phyloP scores from a whole-genome alignment of 176 grass and related monocot species.

The Echinochloa phyllopogon region DNA sequence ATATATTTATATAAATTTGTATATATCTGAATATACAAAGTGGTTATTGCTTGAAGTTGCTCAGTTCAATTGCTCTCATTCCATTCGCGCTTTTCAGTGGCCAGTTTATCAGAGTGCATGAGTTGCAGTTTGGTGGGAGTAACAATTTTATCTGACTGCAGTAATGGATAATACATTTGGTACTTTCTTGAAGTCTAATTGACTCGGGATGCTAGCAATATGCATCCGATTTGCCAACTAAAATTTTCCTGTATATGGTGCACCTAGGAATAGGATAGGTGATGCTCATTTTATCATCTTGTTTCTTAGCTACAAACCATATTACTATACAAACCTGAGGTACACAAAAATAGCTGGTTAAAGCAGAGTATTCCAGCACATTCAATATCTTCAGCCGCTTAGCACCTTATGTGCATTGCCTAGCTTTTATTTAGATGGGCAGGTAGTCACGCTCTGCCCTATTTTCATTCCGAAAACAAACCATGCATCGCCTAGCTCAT shows the following conservation, averaged over 20 bases:
- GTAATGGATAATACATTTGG: neutral
- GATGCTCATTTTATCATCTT: neutral
- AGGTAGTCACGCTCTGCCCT: too few relatives aligned
- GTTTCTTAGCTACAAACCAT: neutral
- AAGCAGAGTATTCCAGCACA: neutral
- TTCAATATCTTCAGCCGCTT: neutral
- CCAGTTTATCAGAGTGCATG: neutral
- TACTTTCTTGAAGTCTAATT: constrained; percentile 23
- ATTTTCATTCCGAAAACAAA: too few relatives aligned
- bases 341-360: constrained; percentile 7
- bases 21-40: neutral
- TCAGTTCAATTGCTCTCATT: neutral
- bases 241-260: neutral
- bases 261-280: constrained; percentile 1
- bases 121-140: constrained; percentile 20
- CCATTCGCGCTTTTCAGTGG: neutral
- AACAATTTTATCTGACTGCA: constrained; percentile 9
- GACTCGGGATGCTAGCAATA: neutral
- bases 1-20: neutral
- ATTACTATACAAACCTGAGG: constrained; percentile 8
- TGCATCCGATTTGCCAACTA: neutral
- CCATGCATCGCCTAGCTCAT: neutral
- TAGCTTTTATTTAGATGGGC: too few relatives aligned
- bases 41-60: neutral
- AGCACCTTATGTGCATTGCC: neutral